Percentiles rank a stretch among this genome's conserved stretches.
Evolutionary conservation across 2,329 filamentous ascomycete genomes (phyloP).

Genomic region (Domatiomyces catenatus): DNA sequence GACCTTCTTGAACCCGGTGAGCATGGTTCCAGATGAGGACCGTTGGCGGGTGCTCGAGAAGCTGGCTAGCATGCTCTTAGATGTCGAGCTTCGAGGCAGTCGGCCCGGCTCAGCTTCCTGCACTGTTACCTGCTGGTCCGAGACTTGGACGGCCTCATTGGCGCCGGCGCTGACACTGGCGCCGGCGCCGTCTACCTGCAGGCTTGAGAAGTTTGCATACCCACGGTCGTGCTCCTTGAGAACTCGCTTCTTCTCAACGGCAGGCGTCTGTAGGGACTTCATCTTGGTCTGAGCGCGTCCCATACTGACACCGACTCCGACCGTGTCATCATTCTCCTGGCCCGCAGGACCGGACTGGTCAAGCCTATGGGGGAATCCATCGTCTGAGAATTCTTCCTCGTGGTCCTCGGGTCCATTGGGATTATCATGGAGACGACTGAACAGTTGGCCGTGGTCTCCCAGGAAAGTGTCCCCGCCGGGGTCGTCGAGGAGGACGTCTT

Average conservation of each 20-base stretch:
- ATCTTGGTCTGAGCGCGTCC: constrained; percentile 41
- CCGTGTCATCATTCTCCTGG: constrained; percentile 10
- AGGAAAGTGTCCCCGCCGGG: background rate
- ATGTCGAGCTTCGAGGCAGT: background rate
- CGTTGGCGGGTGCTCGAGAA: background rate
- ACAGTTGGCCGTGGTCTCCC: background rate
- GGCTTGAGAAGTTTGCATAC: constrained; percentile 29
- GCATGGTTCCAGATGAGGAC: background rate
- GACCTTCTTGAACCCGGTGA: constrained; percentile 20
- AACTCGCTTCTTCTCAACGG: constrained; percentile 42
- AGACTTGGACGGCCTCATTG: background rate
- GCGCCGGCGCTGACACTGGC: background rate
- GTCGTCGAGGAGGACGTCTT: background rate
- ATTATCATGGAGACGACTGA: background rate
- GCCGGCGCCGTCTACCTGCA: background rate
- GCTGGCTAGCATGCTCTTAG: background rate
- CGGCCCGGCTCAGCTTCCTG: background rate
- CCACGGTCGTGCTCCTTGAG: constrained; percentile 31
- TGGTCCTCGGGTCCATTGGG: background rate
- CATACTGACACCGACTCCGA: constrained; percentile 44
- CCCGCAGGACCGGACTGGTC: background rate
- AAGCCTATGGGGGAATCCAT: background rate
- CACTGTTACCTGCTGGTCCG: background rate
- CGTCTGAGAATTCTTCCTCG: background rate
- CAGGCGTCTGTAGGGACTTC: constrained; percentile 41